Base-by-base conservation (phyloP, 192 early-diverging fungal species). In the Gryganskiella cystojenkinii region DNA sequence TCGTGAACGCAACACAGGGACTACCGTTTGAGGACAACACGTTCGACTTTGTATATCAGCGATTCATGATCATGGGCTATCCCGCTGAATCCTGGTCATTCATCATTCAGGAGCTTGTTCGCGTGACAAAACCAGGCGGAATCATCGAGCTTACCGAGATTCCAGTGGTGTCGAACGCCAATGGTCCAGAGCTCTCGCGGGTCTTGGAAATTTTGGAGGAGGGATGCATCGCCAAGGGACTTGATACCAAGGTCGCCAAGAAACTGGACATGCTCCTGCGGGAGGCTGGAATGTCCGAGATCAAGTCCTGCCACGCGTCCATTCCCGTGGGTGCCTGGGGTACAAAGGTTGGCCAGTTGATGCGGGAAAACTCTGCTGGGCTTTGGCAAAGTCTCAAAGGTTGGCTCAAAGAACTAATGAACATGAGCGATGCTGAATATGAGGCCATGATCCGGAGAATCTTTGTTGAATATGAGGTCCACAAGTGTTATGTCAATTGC, bases 51-150 rank as follows among this genome's bases (percentile, higher is more conserved):
- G 81, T 85, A 24, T 78, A 85, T 50, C 67, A 82, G 46, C 72
- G 85, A 11, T 74, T 80, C 44, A 55, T 87, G 52, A 59, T 79
- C 28, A 49, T 64, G 25, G 81, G 60, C 8, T 65, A 85, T 25
- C 71, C 74, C 6, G 79, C 81, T 5, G 61, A 84, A 42, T 52
- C 71, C 33, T 87, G 86, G 84, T 65, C 70, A 1, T 59, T 62
- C 27, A 65, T 82, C 28, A 58, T 87, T 20, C 61, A 80, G 54
- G 85, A 87, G 66, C 68, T 87, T 25, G 66, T 83, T 1, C 72
- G 85, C 7, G 83, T 87, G 14, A 76, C 78, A 43, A 87, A 87
- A 70, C 86, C 85, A n/a, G 85, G 83, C 19, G 85, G 85, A 27
- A 86, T 56, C 27, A 51, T 87, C 14, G 85, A 87, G 47, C 44